Conservation (phyloP, 2,329 filamentous ascomycete species). For the Penicillium sp. region DNA sequence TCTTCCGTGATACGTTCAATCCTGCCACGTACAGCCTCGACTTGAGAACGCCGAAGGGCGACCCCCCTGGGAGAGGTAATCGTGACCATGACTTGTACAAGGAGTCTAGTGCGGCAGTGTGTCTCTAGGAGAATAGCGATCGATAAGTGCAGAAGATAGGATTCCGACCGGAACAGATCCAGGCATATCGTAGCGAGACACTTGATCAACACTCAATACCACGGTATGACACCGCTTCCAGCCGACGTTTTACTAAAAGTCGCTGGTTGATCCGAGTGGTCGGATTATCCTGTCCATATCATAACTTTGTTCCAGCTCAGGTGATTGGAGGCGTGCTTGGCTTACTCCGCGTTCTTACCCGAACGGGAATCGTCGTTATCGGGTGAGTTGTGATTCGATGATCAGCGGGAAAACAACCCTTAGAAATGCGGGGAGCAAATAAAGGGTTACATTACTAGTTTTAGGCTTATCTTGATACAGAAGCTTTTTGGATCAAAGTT, state of each 20-base stretch:
- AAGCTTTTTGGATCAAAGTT: not conserved
- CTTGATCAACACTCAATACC: not conserved
- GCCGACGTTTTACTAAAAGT: conserved; percentile 6
- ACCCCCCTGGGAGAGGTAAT: not conserved
- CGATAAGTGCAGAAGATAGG: not conserved
- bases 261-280: conserved; percentile 10
- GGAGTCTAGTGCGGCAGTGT: not conserved
- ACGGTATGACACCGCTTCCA: not conserved
- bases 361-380: conserved; percentile 12
- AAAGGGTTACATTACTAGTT: conserved; percentile 1
- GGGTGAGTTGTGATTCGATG: not conserved
- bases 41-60: conserved; percentile 2
- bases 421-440: not conserved
- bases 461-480: conserved; percentile 6
- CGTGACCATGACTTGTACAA: conserved; percentile 4
- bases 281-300: not conserved
- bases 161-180: not conserved
- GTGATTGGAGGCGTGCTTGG: not conserved
- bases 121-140: not conserved
- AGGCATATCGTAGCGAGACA: not conserved
- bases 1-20: conserved; percentile 49
- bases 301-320: not conserved
- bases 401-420: not conserved
- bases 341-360: conserved; percentile 20
- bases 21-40: conserved; percentile 42